Base-by-base conservation (phyloP, 2,329 filamentous ascomycete species). In the Coleophoma crateriformis region DNA sequence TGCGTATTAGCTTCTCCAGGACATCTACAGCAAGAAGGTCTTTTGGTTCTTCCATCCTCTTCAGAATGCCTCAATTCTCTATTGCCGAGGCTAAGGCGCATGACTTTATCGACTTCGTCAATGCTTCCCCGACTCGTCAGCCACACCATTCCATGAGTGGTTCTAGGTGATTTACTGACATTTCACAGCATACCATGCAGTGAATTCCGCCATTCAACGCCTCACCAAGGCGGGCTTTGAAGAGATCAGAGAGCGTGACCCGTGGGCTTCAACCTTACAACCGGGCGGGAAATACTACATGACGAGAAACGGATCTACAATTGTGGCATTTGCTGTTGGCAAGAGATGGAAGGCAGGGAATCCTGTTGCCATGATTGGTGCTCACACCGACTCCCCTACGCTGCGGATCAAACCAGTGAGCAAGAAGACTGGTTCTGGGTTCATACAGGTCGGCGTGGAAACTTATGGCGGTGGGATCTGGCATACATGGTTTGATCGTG, bases 401-500 rank as follows among this genome's bases (percentile, higher is more conserved):
- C 79, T 99, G 45, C 85, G 92, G 52, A 76, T 99, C 67, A 99
- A 99, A 76, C 94, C 94, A 12, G 85, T 96, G 39, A 95, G 89
- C 64, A 96, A 92, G 72, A 94, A 92, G 72, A 79, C 81, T 63
- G 84, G 81, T 49, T 87, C 88, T 56, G 92, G 92, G 12, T 99
- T 94, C 68, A 71, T 96, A 55, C 94, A 99, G 71, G 85, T 99
- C 50, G 94, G 91, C 47, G 92, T 96, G 46, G 94, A 99, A 75
- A 92, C 90, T 2, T 99, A 99, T 64, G 94, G 94, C 47, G 94
- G 94, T 54, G 94, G 94, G 49, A 85, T 97, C 63, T 97, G 92
- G 92, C 91, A 96, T 70, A 95, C 89, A 43, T 99, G 87, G 94
- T 99, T 99, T 65, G 94, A 99, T 68, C 85, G 94, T 46, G 94